Evolutionary conservation across 2,329 filamentous ascomycete species (phyloP), one percentile per base, ranked within the genome.

Genomic region (Epichloe baconii): DNA sequence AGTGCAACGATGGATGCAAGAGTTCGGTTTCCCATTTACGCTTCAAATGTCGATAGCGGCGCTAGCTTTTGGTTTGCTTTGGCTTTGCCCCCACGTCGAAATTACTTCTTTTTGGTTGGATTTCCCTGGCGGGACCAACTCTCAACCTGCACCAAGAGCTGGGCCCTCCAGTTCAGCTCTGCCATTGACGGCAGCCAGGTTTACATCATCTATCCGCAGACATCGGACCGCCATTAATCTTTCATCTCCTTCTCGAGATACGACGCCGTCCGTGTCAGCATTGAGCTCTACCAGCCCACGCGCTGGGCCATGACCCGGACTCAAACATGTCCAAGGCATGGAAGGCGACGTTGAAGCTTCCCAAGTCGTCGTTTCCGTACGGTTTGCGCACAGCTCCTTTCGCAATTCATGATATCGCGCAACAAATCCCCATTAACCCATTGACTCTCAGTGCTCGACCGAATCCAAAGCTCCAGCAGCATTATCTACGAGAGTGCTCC

Each of bases 401-500:
- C 38, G 17, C 19, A 35, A 17, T 12, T 14, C 23, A 19, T 36
- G 7, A 45, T 17, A 37, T 14, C 26, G 11, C 46, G 11, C 23
- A 14, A 10, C 5, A 19, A 34, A 21, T 5, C 47, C 36, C 36
- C 19, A 41, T 53, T 56, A 47, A 57, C 38, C 17, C n/a, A 42
- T 8, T 45, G 43, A 8, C 43, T 46, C 42, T 3, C 55, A 82
- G 78, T 53, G 71, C 74, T 57, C 75, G 78, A 56, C 75, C 77
- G 47, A 68, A 70, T 48, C 66, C 74, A 26, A 71, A 72, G 51
- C 64, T 73, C 31, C 72, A 75, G 50, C 69, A 72, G 14, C 66
- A 71, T 55, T 83, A 93, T 68, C 77, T 95, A 45, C 76, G 79
- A 62, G 76, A 80, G 78, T 93, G 85, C 68, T 84, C 88, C 67